Evolutionary conservation across 2,329 filamentous ascomycete species (phyloP).

Genomic region (Cadophora malorum): DNA sequence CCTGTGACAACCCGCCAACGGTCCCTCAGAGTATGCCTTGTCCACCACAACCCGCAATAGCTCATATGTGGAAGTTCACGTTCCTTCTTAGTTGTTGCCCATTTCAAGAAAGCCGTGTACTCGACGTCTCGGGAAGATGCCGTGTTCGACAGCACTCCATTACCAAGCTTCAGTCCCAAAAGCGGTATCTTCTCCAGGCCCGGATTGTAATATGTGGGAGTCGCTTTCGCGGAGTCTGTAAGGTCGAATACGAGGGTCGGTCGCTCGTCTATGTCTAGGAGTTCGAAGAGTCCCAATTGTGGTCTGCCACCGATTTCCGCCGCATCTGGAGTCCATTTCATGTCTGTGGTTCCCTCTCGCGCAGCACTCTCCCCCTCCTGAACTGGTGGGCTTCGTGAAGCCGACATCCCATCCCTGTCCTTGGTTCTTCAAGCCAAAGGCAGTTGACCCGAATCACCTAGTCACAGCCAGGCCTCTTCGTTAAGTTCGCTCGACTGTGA

Average conservation of each 20-base stretch:
- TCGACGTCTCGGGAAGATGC: conserved; percentile 18
- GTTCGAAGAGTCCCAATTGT: conserved; percentile 33
- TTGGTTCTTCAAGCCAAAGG: background rate
- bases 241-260: conserved; percentile 38
- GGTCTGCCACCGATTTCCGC: background rate
- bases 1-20: conserved; percentile 38
- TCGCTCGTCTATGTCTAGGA: conserved; percentile 37
- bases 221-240: conserved; percentile 19
- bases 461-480: background rate
- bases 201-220: conserved; percentile 34
- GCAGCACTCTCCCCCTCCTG: background rate
- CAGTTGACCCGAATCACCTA: background rate
- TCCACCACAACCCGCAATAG: conserved; percentile 36
- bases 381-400: background rate
- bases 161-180: conserved; percentile 23
- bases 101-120: conserved; percentile 28
- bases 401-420: background rate
- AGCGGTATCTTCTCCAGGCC: conserved; percentile 24
- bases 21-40: conserved; percentile 32
- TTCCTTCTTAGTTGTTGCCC: conserved; percentile 27
- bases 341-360: background rate
- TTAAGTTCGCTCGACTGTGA: too few species aligned
- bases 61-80: conserved; percentile 11
- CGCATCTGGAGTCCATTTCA: background rate
- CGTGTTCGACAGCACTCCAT: conserved; percentile 2